A percentile compares a stretch with the other conserved stretches of the same genome.
Conservation (phyloP, 495 filamentous ascomycete genomes). For the Xylaria bambusicola region DNA sequence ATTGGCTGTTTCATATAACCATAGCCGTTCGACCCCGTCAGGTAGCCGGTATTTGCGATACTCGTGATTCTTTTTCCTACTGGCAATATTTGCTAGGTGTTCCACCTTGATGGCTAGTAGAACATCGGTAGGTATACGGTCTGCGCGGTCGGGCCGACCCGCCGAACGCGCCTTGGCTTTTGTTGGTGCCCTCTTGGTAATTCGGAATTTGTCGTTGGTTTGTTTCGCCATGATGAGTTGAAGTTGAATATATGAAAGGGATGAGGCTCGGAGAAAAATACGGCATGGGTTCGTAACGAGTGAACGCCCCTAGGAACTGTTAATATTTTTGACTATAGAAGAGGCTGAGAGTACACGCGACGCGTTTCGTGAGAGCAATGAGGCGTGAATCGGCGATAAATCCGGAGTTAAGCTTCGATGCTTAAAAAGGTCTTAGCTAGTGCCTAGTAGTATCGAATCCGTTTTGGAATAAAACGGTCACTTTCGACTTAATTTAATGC, state of each 20-base stretch:
- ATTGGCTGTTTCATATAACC: constrained; percentile 34
- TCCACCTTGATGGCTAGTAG: constrained; percentile 40
- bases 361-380: no score
- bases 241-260: no score
- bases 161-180: constrained; percentile 2
- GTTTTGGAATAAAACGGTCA: background rate
- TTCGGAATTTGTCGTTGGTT: background rate
- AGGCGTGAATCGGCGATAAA: no score
- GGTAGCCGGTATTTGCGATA: constrained; percentile 43
- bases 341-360: no score
- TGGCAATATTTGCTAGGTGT: constrained; percentile 38
- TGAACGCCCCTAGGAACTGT: no score
- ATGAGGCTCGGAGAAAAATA: no score
- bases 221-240: no score
- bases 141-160: background rate
- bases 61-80: constrained; percentile 41
- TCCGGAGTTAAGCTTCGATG: no score
- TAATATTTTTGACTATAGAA: no score
- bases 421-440: no score
- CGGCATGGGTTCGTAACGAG: no score
- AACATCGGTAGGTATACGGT: constrained; percentile 25
- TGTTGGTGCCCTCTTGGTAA: constrained; percentile 12
- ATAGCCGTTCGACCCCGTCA: constrained; percentile 27
- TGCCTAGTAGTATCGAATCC: background rate
- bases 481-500: constrained; percentile 2